Base-by-base conservation (phyloP, 2,329 filamentous ascomycete genomes). In the Xylariaceae sp. region DNA sequence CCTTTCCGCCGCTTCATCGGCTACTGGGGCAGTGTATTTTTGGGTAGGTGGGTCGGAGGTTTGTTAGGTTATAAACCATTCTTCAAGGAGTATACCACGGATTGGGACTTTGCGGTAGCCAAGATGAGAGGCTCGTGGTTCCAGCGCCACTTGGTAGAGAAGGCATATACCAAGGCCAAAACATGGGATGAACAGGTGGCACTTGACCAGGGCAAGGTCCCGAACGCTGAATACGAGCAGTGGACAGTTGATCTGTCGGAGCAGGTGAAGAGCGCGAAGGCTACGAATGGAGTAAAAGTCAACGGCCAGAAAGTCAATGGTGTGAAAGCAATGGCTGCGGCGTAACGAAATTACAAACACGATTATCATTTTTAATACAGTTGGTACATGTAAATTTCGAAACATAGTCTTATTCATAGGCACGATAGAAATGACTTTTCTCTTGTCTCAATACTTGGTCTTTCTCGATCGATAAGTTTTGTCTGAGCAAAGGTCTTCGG, bases 11-110 rank as follows among this genome's bases (percentile, higher is more conserved):
- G 58, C 3, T 61, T 59, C 28, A 51, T 73, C 19, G 66, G 67
- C 1, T 66, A 67, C 34, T 65, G 60, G 49, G 52, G 59, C 3
- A 63, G 67, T 12, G 59, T 76, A 4, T 52, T 70, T 4, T 16
- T 75, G 6, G 73, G 73, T 4, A 62, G 73, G 26, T 75, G 72
- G 70, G 49, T 75, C 21, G 74, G 74, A 1, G 69, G 70, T 2
- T 33, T 75, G 39, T 59, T 75, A 14, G 74, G 73, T 4, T 75
- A 75, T 57, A 67, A 73, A 61, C 74, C 74, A 1, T 75, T 69
- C 53, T 71, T 68, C 60, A 63, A 52, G 14, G 67, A 75, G 56
- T 76, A 70, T 59, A 75, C 69, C 1, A 70, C 67, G 4, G 74
- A 76, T 36, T 76, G 74, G 74, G 71, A 71, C 23, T 54, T 50